These are phyloP conservation scores for Chalciporus sphaerocephalus DNA, from an alignment of 768 basidiomycete genomes.

Conservation along the genomic window DNA sequence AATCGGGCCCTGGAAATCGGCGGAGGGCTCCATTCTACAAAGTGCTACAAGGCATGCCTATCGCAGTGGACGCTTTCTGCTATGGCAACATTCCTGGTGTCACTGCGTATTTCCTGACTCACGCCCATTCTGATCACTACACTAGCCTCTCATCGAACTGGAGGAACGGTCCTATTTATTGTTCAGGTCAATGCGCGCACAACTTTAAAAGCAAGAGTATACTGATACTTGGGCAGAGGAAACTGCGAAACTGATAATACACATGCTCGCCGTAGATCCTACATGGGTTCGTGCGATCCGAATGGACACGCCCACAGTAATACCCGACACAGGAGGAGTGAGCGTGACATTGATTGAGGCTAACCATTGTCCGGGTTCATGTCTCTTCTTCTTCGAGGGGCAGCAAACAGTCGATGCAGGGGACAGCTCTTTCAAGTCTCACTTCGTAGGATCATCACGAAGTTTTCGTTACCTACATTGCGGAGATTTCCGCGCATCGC, in stretches of 20 bases:
- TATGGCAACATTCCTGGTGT: constrained; percentile 90
- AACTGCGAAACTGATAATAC: constrained; percentile 87
- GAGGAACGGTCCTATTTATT: constrained; percentile 93
- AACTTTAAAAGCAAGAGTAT: not conserved
- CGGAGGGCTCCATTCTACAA: constrained; percentile 94
- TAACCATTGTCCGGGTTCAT: constrained; percentile 97
- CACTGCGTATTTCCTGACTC: constrained; percentile 88
- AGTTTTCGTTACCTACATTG: constrained; percentile 91
- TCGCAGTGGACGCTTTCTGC: constrained; percentile 95
- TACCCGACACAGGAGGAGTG: constrained; percentile 84
- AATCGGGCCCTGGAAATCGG: constrained; percentile 47
- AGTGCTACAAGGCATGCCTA: constrained; percentile 92
- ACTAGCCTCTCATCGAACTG: constrained; percentile 86
- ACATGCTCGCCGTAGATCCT: constrained; percentile 84
- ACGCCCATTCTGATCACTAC: constrained; percentile 97
- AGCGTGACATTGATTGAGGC: constrained; percentile 93
- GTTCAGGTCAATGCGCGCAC: constrained; percentile 49
- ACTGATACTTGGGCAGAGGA: constrained; percentile 40
- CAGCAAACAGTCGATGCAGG: constrained; percentile 85
- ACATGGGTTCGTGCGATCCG: constrained; percentile 89
- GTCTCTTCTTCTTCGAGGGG: constrained; percentile 91
- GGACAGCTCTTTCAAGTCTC: constrained; percentile 70
- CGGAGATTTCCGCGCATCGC: constrained; percentile 90
- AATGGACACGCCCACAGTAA: constrained; percentile 65
- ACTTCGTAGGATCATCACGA: constrained; percentile 62